Base-by-base conservation (phyloP, 306 rosid genomes). In the Nissolia schottii region DNA sequence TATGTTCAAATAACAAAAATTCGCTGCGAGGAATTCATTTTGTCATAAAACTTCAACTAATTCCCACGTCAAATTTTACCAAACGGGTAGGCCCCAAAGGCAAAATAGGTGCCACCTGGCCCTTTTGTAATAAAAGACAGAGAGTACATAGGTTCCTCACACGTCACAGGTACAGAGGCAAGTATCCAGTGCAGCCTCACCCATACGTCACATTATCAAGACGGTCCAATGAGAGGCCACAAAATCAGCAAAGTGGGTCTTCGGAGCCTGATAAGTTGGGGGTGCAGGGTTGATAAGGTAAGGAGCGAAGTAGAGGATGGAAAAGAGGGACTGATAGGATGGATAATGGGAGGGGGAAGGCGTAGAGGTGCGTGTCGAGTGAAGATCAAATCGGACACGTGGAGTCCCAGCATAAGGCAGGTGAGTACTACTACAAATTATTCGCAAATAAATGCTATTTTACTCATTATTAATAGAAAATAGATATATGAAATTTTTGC, bases 31-130 rank as follows among this genome's bases (percentile, higher is more conserved):
- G 34, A 54, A 23, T 57, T n/a, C 5, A 48, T 50, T 50, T 18
- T 5, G 58, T 37, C 62, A 31, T 56, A 49, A 1, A 67, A 57
- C 31, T 68, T 69, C 58, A 69, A 69, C 38, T 51, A 49, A 77
- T 62, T 51, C 67, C 2, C 31, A 22, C 54, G 64, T 78, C 62
- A 55, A 80, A 69, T 45, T 75, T 54, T 64, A 81, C 86, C 82
- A 28, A 80, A 71, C 54, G 7, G 18, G 11, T 55, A 43, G 78
- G 61, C 41, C 41, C 88, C 74, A 35, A 13, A 12, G 3, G 56
- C 27, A 23, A 37, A 48, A 45, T 56, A 57, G 15, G 49, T 59
- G 85, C 67, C 89, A 82, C 82, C 73, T 80, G 72, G 73, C 74
- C 50, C 32, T 55, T 20, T 28, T 25, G 32, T 10, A 68, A 35